Conservation (phyloP, 1,284 basidiomycete genomes). For the Irpex sp. region DNA sequence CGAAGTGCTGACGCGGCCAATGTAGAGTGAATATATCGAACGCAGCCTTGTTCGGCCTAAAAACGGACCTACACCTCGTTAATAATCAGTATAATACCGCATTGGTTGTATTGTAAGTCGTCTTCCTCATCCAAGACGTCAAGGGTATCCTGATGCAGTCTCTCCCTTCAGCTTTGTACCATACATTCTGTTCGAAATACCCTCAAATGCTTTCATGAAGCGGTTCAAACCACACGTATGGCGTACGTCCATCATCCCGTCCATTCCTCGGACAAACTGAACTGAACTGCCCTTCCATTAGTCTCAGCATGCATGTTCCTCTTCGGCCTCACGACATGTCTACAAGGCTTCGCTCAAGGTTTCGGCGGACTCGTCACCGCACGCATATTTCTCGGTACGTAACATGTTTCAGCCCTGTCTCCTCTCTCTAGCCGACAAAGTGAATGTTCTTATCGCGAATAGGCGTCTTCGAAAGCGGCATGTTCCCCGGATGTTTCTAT, state of each 20-base stretch:
- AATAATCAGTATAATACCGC: slow-evolving; percentile 28
- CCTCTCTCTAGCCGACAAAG: slow-evolving; percentile 4
- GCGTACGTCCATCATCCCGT: slow-evolving; percentile 18
- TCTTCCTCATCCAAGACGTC: background rate
- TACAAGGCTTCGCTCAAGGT: slow-evolving; percentile 32
- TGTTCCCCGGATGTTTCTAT: slow-evolving; percentile 33
- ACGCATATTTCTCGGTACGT: slow-evolving; percentile 35
- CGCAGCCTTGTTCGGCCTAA: slow-evolving; percentile 26
- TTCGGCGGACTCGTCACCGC: slow-evolving; percentile 33
- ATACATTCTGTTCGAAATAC: slow-evolving; percentile 30
- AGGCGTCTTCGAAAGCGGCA: slow-evolving; percentile 26
- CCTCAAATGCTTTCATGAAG: slow-evolving; percentile 29
- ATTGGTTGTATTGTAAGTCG: slow-evolving; percentile 28
- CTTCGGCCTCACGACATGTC: slow-evolving; percentile 31
- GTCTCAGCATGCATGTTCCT: slow-evolving; percentile 30
- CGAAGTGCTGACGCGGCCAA: background rate
- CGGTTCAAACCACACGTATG: slow-evolving; percentile 29
- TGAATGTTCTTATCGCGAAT: background rate
- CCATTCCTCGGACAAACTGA: background rate
- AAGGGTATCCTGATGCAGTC: background rate
- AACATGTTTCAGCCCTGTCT: background rate
- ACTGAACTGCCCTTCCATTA: slow-evolving; percentile 4
- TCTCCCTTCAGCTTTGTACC: slow-evolving; percentile 24
- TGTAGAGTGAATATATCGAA: slow-evolving; percentile 30
- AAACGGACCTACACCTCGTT: slow-evolving; percentile 24